Evolutionary conservation across 176 grass and related monocot genomes (phyloP), one percentile per base, ranked within the genome.

Genomic region (Otatea glauca): DNA sequence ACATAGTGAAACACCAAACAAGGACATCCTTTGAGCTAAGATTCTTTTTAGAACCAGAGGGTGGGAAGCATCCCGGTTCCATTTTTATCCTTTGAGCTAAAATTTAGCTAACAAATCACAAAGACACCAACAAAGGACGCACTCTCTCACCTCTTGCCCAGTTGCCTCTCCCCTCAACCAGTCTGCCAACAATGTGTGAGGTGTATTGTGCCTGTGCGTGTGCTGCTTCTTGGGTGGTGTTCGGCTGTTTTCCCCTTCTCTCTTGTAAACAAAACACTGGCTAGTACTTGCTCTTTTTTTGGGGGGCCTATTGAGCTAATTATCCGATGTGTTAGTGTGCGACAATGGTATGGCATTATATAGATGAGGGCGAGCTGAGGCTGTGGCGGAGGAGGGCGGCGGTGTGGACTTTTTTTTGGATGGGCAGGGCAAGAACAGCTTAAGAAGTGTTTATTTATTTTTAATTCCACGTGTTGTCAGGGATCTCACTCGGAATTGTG

Each of bases 391-490:
- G 35, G 35, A 4, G 35, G 35, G 35, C 0, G 35, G 35, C 35
- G 29, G 29, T 29, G 29, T 29, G 29, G 29, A 29, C 29, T 29
- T 0, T 29, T 29, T 29, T 29, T 29, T 29, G 0, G 0, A 29
- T 37, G 35, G 35, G 35, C 35, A 2, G 35, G 35, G 35, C 35
- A 37, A 37, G 35, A 37, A 37, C 35, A 37, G 4, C 35, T 4
- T 37, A 4, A 37, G 41, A 42, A 42, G 7, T 6, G 41, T 6
- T 0, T 38, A 38, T 39, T 5, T 39, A 0, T 39, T 5, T 62
- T 27, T 7, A 9, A 5, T 51, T 83, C 88, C 79, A 87, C 84
- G 84, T 90, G 74, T 79, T 90, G 18, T 65, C 5, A 45, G 68
- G 35, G 50, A 10, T 55, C 63, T 85, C 70, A 76, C 63, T 70